These are phyloP conservation scores for Diplodia mutila DNA, from an alignment of 2,329 filamentous ascomycete genomes.

Conservation along the genomic window DNA sequence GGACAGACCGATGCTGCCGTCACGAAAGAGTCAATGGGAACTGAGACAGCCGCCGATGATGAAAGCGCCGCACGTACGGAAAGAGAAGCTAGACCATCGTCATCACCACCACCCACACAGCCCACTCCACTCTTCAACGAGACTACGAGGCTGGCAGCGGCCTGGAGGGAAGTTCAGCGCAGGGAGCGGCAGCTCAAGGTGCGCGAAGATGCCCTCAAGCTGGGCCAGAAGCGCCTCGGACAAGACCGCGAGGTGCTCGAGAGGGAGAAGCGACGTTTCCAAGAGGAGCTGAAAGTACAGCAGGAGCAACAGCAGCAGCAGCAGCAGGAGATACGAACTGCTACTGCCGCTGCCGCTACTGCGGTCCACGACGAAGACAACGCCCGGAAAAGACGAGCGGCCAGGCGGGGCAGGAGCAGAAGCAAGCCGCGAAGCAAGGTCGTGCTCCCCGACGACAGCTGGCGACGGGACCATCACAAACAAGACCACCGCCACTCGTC, in stretches of 20 bases:
- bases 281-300: neutral
- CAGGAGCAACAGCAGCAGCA: neutral
- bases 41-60: too few relatives aligned
- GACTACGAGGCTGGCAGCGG: neutral
- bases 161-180: neutral
- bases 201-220: constrained; percentile 6
- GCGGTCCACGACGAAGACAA: neutral
- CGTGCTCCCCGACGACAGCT: neutral
- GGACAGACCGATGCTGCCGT: neutral
- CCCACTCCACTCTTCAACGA: neutral
- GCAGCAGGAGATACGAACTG: neutral
- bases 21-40: neutral
- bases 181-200: neutral
- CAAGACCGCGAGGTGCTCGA: constrained; percentile 19
- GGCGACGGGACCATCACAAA: neutral
- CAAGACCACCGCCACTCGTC: neutral
- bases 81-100: neutral
- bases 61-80: neutral
- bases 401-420: neutral
- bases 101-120: neutral
- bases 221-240: neutral
- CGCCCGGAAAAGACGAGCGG: neutral
- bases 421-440: neutral
- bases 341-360: neutral
- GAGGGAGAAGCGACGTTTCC: neutral